Base-by-base conservation (phyloP, 164 flowering plant genomes). In the Aristolochia contorta region DNA sequence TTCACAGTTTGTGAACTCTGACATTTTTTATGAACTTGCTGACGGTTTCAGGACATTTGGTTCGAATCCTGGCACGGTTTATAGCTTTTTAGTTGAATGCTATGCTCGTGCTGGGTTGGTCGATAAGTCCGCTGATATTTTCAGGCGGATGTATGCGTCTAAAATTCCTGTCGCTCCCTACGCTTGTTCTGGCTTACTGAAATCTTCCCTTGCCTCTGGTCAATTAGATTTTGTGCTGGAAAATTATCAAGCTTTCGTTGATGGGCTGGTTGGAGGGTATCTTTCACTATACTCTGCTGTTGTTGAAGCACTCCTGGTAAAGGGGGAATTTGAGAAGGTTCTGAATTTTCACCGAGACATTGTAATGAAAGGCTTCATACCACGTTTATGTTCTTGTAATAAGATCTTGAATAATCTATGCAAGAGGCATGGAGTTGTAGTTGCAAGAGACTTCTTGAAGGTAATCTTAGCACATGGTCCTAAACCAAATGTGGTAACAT, bases 401-500 rank as follows among this genome's bases (percentile, higher is more conserved):
- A 80, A 63, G 67, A 60, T 74, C 27, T 47, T 83, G 55, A 74
- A 56, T 61, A 45, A 47, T 51, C 67, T 80, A 32, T 83, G 81
- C 58, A 52, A 59, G 21, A 67, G 54, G 16, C 52, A 70, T 41
- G 61, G 50, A 52, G 54, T 68, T 3, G 61, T 48, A 57, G 57
- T 37, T 54, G 81, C 82, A 23, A 53, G 41, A 20, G 58, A 67
- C 25, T 74, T 71, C 63, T 69, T 83, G 55, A 49, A 51, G 14
- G 6, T 60, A 64, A 21, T 81, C 8, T 18, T 61, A 21, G 57
- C 54, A 56, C 27, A 37, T 51, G 82, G 88, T 53, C 85, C 78
- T 0, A 54, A 53, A 18, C 84, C 88, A 24, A 76, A 50, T 64
- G 64, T 78, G 60, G 76, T 76, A 61, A 71, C 79, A 1, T 79